Conservation (phyloP, 805 yeast genomes). For the Candida peoriensis region DNA sequence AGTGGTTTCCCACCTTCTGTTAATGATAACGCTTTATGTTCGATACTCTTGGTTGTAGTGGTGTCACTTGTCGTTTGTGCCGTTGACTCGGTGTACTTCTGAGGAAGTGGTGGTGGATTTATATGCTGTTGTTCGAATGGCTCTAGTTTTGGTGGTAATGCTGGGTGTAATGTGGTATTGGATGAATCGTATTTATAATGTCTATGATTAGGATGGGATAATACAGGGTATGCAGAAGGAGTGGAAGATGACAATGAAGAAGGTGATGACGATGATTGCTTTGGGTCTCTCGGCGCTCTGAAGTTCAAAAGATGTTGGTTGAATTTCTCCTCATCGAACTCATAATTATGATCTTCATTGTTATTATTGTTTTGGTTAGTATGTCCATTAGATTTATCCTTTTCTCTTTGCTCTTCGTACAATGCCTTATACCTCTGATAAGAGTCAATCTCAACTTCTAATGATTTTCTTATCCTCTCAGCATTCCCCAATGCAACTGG, state of each 20-base stretch:
- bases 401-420: conserved; percentile 22
- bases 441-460: conserved; percentile 28
- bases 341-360: too few relatives aligned
- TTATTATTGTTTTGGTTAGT: too few relatives aligned
- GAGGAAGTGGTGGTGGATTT: background rate
- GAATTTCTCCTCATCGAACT: conserved; percentile 18
- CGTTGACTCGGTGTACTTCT: too few relatives aligned
- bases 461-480: conserved; percentile 20
- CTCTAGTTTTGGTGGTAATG: conserved; percentile 9
- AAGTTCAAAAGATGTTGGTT: conserved; percentile 13
- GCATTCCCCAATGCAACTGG: conserved; percentile 19
- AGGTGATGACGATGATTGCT: too few relatives aligned
- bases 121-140: too few relatives aligned
- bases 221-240: conserved; percentile 17
- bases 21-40: conserved; percentile 35
- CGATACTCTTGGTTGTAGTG: conserved; percentile 1
- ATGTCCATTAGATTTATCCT: too few relatives aligned
- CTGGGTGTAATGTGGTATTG: conserved; percentile 5
- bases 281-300: too few relatives aligned
- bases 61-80: too few relatives aligned
- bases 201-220: conserved; percentile 7
- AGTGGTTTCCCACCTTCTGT: conserved; percentile 57
- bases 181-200: conserved; percentile 3
- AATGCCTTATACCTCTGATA: conserved; percentile 20
- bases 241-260: too few relatives aligned